Percentiles rank a stretch among this genome's conserved stretches.
These are phyloP conservation scores for Santalum album DNA, from an alignment of 164 flowering plant species.

Conservation along the genomic window DNA sequence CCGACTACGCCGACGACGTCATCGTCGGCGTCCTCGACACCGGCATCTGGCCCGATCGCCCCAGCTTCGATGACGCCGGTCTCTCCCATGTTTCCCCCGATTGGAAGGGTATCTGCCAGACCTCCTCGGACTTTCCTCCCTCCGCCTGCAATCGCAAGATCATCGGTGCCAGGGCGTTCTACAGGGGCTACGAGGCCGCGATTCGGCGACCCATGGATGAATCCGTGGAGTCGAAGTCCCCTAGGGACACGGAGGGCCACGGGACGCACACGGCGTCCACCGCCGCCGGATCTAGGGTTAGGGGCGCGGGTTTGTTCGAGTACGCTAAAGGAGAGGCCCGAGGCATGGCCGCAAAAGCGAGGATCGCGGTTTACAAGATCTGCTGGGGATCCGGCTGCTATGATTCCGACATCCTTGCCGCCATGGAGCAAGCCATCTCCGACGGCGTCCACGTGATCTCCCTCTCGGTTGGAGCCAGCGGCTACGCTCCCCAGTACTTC, in stretches of 20 bases:
- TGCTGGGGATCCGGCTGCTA: constrained; percentile 63
- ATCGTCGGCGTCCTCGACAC: constrained; percentile 77
- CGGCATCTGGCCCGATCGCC: constrained; percentile 78
- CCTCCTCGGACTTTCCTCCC: constrained; percentile 33
- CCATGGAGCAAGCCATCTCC: constrained; percentile 63
- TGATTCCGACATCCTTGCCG: constrained; percentile 75
- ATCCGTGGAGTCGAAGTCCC: constrained; percentile 47
- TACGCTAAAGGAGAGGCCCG: constrained; percentile 64
- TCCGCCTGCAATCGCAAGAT: constrained; percentile 57
- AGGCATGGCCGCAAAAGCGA: constrained; percentile 74
- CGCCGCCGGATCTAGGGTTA: constrained; percentile 63
- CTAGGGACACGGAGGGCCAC: constrained; percentile 85
- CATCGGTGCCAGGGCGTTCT: constrained; percentile 65
- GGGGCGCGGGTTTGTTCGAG: constrained; percentile 43
- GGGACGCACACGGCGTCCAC: constrained; percentile 91
- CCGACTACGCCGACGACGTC: constrained; percentile 60
- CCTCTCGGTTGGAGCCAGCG: constrained; percentile 65
- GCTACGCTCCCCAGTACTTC: constrained; percentile 44
- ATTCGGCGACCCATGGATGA: constrained; percentile 21
- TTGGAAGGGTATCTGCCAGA: constrained; percentile 65
- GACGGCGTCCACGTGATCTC: constrained; percentile 86
- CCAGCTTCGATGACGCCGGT: constrained; percentile 55
- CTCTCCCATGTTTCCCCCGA: constrained; percentile 35
- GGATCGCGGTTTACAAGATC: constrained; percentile 65
- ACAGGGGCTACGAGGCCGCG: constrained; percentile 41